A percentile compares a stretch with the other conserved stretches of the same genome.
Conservation (phyloP, 2,329 filamentous ascomycete genomes). For the Penicillium sp. region DNA sequence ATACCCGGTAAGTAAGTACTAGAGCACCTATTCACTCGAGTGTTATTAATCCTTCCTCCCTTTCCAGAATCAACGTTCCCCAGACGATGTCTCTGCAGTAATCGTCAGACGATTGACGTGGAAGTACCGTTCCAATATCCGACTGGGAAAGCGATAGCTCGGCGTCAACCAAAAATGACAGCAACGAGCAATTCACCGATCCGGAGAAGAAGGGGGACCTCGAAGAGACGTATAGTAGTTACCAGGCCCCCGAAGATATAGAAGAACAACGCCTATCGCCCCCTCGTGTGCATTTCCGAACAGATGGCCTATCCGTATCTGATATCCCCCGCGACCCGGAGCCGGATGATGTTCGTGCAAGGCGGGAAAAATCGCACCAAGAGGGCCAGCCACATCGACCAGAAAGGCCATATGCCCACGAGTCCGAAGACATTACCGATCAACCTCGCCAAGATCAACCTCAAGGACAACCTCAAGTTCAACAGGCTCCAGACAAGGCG, state of each 20-base stretch:
- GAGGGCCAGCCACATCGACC: slow-evolving; percentile 15
- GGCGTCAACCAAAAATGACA: not conserved
- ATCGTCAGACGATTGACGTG: not conserved
- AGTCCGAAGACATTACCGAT: slow-evolving; percentile 28
- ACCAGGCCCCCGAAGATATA: not conserved
- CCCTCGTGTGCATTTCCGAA: slow-evolving; percentile 18
- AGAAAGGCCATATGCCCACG: slow-evolving; percentile 20
- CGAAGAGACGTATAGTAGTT: not conserved
- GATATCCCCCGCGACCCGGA: slow-evolving; percentile 5
- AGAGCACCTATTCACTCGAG: not conserved
- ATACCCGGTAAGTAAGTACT: not conserved
- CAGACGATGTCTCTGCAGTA: not conserved
- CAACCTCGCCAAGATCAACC: slow-evolving; percentile 6
- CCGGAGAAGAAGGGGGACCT: not conserved
- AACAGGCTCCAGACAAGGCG: not conserved
- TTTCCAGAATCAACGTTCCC: not conserved
- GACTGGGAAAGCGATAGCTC: not conserved
- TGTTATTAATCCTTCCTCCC: not conserved
- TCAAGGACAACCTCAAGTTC: too few relatives aligned
- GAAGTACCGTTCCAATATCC: not conserved
- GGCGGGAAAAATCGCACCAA: slow-evolving; percentile 11
- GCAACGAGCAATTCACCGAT: not conserved
- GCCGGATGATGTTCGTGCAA: slow-evolving; percentile 3
- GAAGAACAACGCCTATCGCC: not conserved
- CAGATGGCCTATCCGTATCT: slow-evolving; percentile 1